A percentile compares a stretch with the other conserved stretches of the same genome.
phyloP scores from a whole-genome alignment of 2,329 filamentous ascomycete species.

The Calonectria naviculata region DNA sequence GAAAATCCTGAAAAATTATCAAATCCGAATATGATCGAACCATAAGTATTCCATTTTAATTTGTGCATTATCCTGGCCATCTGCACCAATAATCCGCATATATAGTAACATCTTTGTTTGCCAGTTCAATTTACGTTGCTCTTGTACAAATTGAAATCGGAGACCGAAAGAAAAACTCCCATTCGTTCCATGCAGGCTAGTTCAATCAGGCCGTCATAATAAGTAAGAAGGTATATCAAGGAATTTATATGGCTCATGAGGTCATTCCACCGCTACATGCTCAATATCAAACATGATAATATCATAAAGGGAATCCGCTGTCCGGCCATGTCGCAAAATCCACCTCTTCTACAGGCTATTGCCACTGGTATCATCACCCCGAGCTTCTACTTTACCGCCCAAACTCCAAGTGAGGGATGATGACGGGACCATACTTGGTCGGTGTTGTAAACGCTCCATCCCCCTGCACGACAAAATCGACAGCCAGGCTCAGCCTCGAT shows the following conservation, averaged over 20 bases:
- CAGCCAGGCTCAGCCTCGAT: constrained; percentile 83
- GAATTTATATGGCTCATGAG: constrained; percentile 33
- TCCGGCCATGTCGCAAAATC: background rate
- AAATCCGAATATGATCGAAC: no score
- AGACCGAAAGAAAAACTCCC: constrained; percentile 16
- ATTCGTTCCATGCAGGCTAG: background rate
- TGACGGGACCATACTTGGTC: constrained; percentile 96
- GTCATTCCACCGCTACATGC: constrained; percentile 33
- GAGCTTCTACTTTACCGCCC: constrained; percentile 54
- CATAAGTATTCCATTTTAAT: background rate
- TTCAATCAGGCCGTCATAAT: constrained; percentile 19
- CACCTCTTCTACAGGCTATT: background rate
- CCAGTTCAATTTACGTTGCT: background rate
- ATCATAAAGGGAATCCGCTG: background rate
- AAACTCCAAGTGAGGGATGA: constrained; percentile 87
- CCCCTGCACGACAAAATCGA: constrained; percentile 97
- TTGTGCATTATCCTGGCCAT: no score
- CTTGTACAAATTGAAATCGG: background rate
- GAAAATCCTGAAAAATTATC: no score
- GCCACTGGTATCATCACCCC: background rate
- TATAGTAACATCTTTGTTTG: background rate
- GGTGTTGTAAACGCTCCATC: constrained; percentile 84
- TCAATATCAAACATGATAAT: constrained; percentile 15
- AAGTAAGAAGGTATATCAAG: constrained; percentile 35
- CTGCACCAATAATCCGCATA: no score